These are phyloP conservation scores for Microdochium nivale DNA, from an alignment of 2,329 filamentous ascomycete species.

Conservation along the genomic window DNA sequence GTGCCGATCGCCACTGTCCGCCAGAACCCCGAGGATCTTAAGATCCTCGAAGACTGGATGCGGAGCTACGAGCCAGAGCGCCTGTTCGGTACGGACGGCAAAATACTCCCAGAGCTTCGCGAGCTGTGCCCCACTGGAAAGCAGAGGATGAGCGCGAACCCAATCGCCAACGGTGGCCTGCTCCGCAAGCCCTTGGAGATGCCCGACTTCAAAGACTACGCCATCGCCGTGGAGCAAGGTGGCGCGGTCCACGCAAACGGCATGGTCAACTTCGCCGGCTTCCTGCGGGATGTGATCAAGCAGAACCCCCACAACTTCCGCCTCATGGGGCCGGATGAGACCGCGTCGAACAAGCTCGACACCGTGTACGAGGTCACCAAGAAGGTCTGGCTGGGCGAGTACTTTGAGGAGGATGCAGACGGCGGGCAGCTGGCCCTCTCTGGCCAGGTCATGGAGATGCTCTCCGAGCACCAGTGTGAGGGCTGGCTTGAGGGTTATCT, in stretches of 20 bases:
- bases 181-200: slow-evolving; percentile 59
- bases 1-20: slow-evolving; percentile 65
- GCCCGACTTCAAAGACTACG: slow-evolving; percentile 63
- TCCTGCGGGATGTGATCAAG: slow-evolving; percentile 59
- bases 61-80: slow-evolving; percentile 65
- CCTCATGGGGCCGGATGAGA: slow-evolving; percentile 73
- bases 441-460: slow-evolving; percentile 74
- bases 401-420: slow-evolving; percentile 67
- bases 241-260: slow-evolving; percentile 49
- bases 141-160: slow-evolving; percentile 69
- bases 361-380: slow-evolving; percentile 65
- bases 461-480: slow-evolving; percentile 74
- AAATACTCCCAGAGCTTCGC: slow-evolving; percentile 52
- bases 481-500: slow-evolving; percentile 76
- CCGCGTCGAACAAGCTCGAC: slow-evolving; percentile 69
- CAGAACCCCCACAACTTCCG: slow-evolving; percentile 62
- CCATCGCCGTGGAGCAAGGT: slow-evolving; percentile 50
- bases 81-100: slow-evolving; percentile 57
- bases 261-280: slow-evolving; percentile 62
- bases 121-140: slow-evolving; percentile 57
- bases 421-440: slow-evolving; percentile 62
- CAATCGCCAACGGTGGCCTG: slow-evolving; percentile 62
- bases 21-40: slow-evolving; percentile 56
- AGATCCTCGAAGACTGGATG: slow-evolving; percentile 69
- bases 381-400: slow-evolving; percentile 75